phyloP scores from a whole-genome alignment of 2,329 filamentous ascomycete species.

The Phaeosphaeriaceae sp. region DNA sequence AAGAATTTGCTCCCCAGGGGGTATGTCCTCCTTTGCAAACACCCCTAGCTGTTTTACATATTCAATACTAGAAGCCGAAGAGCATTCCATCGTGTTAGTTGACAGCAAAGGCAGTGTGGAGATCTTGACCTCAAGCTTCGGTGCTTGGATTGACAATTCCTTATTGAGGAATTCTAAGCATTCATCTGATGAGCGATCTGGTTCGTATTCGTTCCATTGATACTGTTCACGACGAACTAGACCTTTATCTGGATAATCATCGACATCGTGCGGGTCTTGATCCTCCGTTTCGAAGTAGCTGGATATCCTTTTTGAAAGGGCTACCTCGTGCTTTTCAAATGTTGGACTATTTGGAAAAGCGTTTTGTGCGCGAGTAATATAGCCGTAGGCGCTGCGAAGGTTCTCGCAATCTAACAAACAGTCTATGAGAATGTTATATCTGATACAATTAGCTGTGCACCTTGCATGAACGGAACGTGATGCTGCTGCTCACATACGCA shows the following conservation, averaged over 20 bases:
- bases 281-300: conserved; percentile 31
- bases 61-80: conserved; percentile 58
- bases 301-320: conserved; percentile 52
- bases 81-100: conserved; percentile 46
- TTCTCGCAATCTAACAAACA: conserved; percentile 68
- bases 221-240: conserved; percentile 71
- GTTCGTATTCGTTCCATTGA: conserved; percentile 68
- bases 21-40: conserved; percentile 83
- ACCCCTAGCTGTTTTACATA: conserved; percentile 83
- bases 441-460: conserved; percentile 18
- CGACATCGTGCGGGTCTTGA: conserved; percentile 50
- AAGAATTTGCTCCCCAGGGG: conserved; percentile 76
- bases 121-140: conserved; percentile 80
- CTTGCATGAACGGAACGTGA: background rate
- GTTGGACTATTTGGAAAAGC: conserved; percentile 62
- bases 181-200: conserved; percentile 61
- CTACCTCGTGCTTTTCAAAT: conserved; percentile 60
- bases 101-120: conserved; percentile 75
- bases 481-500: conserved; percentile 35
- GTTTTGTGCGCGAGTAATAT: conserved; percentile 67
- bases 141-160: conserved; percentile 71
- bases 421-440: conserved; percentile 52
- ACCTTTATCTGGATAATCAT: conserved; percentile 71
- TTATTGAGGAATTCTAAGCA: conserved; percentile 73
- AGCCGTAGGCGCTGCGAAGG: conserved; percentile 70